Evolutionary conservation across 139 green algal genomes (phyloP).

Genomic region (Asterochloris sp.): DNA sequence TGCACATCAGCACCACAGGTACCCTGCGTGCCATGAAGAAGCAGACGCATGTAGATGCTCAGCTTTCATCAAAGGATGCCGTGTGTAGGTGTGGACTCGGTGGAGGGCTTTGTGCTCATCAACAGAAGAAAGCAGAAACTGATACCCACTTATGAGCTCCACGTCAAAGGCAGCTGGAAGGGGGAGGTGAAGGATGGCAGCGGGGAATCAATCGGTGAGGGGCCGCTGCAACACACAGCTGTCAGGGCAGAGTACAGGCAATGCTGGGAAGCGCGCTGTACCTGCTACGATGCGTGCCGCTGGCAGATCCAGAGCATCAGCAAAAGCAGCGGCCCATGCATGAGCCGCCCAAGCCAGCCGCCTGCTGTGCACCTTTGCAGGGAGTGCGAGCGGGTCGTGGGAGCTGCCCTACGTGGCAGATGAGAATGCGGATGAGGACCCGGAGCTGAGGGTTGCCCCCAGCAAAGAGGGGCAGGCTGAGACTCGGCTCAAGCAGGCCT

Average conservation of each 20-base stretch:
- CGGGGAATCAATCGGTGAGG: too few relatives aligned
- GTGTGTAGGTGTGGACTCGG: constrained; percentile 6
- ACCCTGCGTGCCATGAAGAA: neutral
- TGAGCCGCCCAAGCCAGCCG: neutral
- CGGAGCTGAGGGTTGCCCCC: constrained; percentile 57
- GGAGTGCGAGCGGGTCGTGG: neutral
- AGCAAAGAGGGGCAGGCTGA: constrained; percentile 10
- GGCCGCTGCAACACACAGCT: too few relatives aligned
- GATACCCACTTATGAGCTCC: constrained; percentile 81
- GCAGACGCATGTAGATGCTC: neutral
- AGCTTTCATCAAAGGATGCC: neutral
- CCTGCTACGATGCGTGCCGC: too few relatives aligned
- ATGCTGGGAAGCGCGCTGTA: too few relatives aligned
- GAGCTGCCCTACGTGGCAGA: constrained; percentile 42
- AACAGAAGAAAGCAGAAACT: constrained; percentile 89
- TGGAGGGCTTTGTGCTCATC: constrained; percentile 64
- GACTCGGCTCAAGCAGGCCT: constrained; percentile 35
- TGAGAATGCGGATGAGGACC: constrained; percentile 89
- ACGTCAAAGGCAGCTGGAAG: constrained; percentile 61
- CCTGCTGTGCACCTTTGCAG: neutral
- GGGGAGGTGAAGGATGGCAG: constrained; percentile 43
- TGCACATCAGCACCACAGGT: neutral
- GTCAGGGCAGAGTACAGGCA: too few relatives aligned
- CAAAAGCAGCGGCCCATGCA: too few relatives aligned
- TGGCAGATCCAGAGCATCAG: too few relatives aligned